Conservation (phyloP, 129 eudicot species). For the Artemisia tridentata region DNA sequence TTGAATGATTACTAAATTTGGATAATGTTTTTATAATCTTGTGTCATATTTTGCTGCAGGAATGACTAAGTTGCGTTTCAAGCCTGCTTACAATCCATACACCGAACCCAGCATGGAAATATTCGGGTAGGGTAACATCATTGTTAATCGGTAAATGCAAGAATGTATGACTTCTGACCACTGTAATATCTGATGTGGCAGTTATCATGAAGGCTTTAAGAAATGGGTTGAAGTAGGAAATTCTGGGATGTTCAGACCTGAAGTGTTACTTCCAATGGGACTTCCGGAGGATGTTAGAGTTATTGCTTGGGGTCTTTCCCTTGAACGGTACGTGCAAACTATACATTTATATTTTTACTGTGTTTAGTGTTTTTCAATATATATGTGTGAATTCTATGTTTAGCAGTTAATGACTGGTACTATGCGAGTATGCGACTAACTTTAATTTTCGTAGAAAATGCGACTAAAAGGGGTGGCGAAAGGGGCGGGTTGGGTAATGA, state of each 20-base stretch:
- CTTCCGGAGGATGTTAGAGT: constrained; percentile 96
- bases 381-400: neutral
- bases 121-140: constrained; percentile 54
- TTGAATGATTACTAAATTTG: too few species aligned
- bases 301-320: constrained; percentile 96
- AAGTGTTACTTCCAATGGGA: constrained; percentile 96
- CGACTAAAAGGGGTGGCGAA: neutral
- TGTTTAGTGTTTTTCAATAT: neutral
- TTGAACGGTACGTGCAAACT: constrained; percentile 54
- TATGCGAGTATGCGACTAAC: too few species aligned
- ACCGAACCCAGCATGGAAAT: constrained; percentile 99
- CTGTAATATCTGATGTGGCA: constrained; percentile 23
- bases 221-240: constrained; percentile 99
- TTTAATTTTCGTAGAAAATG: constrained; percentile 4
- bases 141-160: neutral
- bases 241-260: constrained; percentile 99
- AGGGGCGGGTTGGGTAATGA: neutral
- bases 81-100: constrained; percentile 98
- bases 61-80: constrained; percentile 90
- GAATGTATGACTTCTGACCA: neutral
- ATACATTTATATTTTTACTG: neutral
- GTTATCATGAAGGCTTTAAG: constrained; percentile 91
- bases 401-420: neutral
- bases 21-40: too few species aligned
- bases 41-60: constrained; percentile 43